Base-by-base conservation (phyloP, 1,139 yeast species). In the Debaryomyces sp. region DNA sequence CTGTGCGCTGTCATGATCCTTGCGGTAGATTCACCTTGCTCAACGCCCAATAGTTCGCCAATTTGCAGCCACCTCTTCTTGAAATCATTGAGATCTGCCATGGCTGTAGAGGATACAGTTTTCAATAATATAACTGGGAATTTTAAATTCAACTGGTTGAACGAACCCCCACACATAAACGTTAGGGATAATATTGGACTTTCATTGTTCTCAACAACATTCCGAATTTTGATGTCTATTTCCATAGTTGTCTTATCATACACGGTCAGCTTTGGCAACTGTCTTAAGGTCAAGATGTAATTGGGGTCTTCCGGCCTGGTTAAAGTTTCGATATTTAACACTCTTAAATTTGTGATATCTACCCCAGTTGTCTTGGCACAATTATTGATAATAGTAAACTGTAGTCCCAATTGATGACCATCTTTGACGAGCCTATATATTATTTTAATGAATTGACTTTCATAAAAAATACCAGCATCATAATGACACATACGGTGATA, bases 391-490 rank as follows among this genome's bases (percentile, higher is more conserved):
- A 84, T 78, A 3, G 84, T 81, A 46, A 91, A 74, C 52, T 72
- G 73, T 41, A 82, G 67, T 33, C 68, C 63, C 33, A 65, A 60
- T 41, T 57, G 62, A 47, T 57, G 65, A 44, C 68, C 69, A 21
- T 67, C 70, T 49, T 67, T 73, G 15, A 71, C 75, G 6, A 82
- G 68, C 47, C 87, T 71, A 58, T 85, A 82, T 0, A 89, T 78
- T 27, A 92, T 76, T 58, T 85, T 88, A 21, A 92, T 62, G 43
- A 89, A 68, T 26, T 90, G 86, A 56, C 86, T 88, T 54, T 88
- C 91, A 63, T 79, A 89, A 51, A 92, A 84, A 0, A 90, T 80
- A 43, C 97, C 98, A 45, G 89, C 94, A 54, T 84, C 84, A 60
- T 81, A 85, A 51, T 84, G 85, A 43, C 89, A 69, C 77, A 89